Conservation (phyloP, 305 asterid species). For the Solanum aculeatissimum region DNA sequence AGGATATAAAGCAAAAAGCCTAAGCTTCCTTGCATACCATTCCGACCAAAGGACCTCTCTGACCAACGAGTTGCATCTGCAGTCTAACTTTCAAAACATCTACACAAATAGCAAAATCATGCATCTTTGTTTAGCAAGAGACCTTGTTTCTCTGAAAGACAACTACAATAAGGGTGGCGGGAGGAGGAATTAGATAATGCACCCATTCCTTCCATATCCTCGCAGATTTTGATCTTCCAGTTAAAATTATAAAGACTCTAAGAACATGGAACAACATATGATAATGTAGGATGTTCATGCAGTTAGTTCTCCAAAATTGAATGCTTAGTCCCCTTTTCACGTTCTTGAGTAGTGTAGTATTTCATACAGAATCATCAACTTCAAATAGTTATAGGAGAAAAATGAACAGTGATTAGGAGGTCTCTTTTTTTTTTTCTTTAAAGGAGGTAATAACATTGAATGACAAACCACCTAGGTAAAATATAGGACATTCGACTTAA, state of each 20-base stretch:
- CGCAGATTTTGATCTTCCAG: background rate
- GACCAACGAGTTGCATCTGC: slow-evolving; percentile 98
- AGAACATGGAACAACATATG: background rate
- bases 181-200: background rate
- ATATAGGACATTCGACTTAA: background rate
- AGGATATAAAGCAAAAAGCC: background rate
- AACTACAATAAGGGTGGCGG: background rate
- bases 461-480: background rate
- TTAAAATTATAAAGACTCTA: background rate
- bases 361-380: background rate
- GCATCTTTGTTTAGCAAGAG: background rate
- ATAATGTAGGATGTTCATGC: background rate
- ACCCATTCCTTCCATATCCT: background rate
- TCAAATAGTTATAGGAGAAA: background rate
- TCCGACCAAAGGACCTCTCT: slow-evolving; percentile 82
- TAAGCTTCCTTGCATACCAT: slow-evolving; percentile 43
- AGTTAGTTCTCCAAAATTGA: background rate
- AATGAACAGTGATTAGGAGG: background rate
- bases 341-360: background rate
- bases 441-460: background rate
- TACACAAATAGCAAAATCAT: slow-evolving; percentile 25
- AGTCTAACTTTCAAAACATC: slow-evolving; percentile 95
- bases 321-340: background rate
- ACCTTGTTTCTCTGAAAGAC: background rate
- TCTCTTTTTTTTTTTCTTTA: background rate